Base-by-base conservation (phyloP, 371 early-diverging fungal genomes). In the Mucor irregularis region DNA sequence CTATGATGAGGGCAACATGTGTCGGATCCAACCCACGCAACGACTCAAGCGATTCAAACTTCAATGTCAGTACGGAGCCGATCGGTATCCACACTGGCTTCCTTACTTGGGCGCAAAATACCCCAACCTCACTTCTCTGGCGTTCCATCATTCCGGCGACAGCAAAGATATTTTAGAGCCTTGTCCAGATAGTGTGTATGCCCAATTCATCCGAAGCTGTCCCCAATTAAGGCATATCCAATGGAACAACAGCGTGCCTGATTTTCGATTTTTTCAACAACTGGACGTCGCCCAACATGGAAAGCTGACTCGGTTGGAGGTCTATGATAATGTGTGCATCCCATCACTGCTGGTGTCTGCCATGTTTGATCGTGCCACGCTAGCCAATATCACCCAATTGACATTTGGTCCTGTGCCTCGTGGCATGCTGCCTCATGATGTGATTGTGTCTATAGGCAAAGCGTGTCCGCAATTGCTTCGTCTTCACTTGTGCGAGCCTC, bases 31-130 rank as follows among this genome's bases (percentile, higher is more conserved):
- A 7, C 43, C 42, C 43, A 48, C 22, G 33, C 24, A 40, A 22
- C 31, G 26, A 37, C 25, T 34, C 3, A 43, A 17, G 5, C 17
- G 39, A 49, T 53, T 59, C 28, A 17, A 53, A 16, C 38, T 59
- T 9, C 28, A 53, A 14, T 29, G 40, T 3, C 42, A 59, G 21
- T 53, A 39, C 21, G 60, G 60, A 11, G 53, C 53, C 10, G 60
- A 59, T 22, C 38, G 48, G 5, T 59, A 53, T 39, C 53, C 52
- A 13, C 53, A 52, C 26, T 59, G 60, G 60, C 19, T 59, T 25
- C 48, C 53, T 11, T 59, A 53, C 34, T 16, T 59, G 7, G 48
- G 28, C 11, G 14, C 6, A 22, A 59, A 53, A 22, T 59, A 59
- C 22, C 60, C 60, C 13, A 37, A 53, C 11, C 53, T 59, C 33